A percentile compares a stretch with the other conserved stretches of the same genome.
Conservation (phyloP, 352 stramenopile genomes). For the Blastocystis sp. region DNA sequence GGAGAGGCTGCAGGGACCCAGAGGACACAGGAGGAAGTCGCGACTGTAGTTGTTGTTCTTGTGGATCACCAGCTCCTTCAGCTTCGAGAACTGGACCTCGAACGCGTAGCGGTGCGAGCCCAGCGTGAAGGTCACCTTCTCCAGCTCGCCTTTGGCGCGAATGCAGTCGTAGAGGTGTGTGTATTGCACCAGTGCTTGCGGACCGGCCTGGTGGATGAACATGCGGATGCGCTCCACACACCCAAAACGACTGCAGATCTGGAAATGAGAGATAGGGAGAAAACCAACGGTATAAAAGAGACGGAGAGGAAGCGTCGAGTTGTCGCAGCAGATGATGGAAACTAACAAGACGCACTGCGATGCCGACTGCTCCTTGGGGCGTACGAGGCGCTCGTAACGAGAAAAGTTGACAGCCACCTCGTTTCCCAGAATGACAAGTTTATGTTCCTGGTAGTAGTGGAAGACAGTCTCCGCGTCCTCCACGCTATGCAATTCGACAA, state of each 20-base stretch:
- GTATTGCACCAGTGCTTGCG: slow-evolving; percentile 24
- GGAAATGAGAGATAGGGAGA: not conserved
- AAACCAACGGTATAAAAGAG: slow-evolving; percentile 18
- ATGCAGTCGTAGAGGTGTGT: not conserved
- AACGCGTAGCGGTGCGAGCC: not conserved
- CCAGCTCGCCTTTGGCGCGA: not conserved
- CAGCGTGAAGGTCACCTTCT: not conserved
- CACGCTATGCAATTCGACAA: not conserved
- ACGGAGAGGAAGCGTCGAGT: not conserved
- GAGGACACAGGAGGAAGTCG: not conserved
- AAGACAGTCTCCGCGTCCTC: not conserved
- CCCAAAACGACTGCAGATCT: not conserved
- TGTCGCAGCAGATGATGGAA: slow-evolving; percentile 16
- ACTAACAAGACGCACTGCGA: not conserved
- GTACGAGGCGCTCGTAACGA: not conserved
- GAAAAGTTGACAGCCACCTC: not conserved
- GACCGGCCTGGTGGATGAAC: slow-evolving; percentile 30
- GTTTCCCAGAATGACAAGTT: slow-evolving; percentile 30
- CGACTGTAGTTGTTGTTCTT: slow-evolving; percentile 49
- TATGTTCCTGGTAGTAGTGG: not conserved
- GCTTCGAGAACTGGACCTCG: slow-evolving; percentile 26
- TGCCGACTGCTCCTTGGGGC: not conserved
- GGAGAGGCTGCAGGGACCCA: too few relatives aligned
- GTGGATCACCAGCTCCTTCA: slow-evolving; percentile 7
- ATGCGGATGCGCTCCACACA: not conserved